Evolutionary conservation across 192 early-diverging fungal genomes (phyloP), one percentile per base, ranked within the genome.

Genomic region (Linnemannia exigua): DNA sequence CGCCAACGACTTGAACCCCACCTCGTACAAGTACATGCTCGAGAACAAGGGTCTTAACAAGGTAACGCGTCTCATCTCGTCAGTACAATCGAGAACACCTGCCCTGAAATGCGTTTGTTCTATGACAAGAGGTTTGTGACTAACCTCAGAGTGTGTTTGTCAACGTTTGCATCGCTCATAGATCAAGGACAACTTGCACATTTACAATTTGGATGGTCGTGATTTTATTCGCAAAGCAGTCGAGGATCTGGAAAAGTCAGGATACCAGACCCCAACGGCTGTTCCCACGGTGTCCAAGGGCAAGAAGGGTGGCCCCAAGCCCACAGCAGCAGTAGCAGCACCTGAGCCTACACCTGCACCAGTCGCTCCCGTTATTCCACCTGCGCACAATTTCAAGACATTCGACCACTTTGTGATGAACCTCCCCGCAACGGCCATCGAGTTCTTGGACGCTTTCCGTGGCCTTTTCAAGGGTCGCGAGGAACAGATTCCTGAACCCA

Each of bases 401-500:
- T 98, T 99, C 79, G 90, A 98, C 67, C 99, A 99, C 82, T 99
- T 97, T 81, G 95, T 99, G 0, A 99, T 99, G 98, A 99, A 99
- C 86, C 90, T 99, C 33, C 99, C 99, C 0, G 99, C 95, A 5
- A 97, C 96, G 12, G 98, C 98, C 5, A 93, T 99, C 51, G 98
- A 98, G 84, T 99, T 99, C 78, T 85, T 99, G 47, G 98, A 99
- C 79, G 94, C 96, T 17, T 99, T 99, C 91, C 90, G 91, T 16
- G 98, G 99, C 1, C 72, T 99, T 0, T 94, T 93, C 83, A 79
- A 90, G 66, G 89, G 88, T 20, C 81, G 90, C 20, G 91, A 92
- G 46, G 83, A 82, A 2, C 61, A 87, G 0, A 89, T 92, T 16
- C 80, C 87, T 19, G 76, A 88, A 52, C 75, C 84, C 63, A 66